Evolutionary conservation across 2,329 filamentous ascomycete species (phyloP).

Genomic region (Reticulascus tulasneorum): DNA sequence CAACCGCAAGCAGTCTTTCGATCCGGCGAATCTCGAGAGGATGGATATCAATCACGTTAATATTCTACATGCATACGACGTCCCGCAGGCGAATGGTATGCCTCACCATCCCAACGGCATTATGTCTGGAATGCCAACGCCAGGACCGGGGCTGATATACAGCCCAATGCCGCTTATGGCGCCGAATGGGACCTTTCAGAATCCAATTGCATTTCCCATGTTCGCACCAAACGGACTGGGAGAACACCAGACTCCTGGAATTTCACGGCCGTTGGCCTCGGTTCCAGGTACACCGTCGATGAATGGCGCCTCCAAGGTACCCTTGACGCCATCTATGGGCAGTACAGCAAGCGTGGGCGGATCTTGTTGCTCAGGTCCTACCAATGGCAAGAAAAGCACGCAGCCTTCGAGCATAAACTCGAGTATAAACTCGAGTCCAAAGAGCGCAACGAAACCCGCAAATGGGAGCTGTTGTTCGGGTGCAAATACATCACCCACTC

Average conservation of each 20-base stretch:
- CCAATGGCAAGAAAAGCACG: conserved; percentile 8
- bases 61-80: conserved; percentile 32
- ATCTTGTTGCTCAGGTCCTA: conserved; percentile 18
- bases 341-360: conserved; percentile 4
- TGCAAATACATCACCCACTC: too few relatives aligned
- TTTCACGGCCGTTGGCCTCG: too few relatives aligned
- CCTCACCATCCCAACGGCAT: conserved; percentile 18
- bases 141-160: conserved; percentile 10
- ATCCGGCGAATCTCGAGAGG: conserved; percentile 42
- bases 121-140: conserved; percentile 15
- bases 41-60: conserved; percentile 53
- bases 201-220: conserved; percentile 12
- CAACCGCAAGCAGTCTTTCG: conserved; percentile 46
- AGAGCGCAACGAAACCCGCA: conserved; percentile 13
- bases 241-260: too few relatives aligned
- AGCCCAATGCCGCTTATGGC: conserved; percentile 11
- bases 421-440: conserved; percentile 12
- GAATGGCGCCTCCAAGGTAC: conserved; percentile 2
- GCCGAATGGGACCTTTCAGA: conserved; percentile 11
- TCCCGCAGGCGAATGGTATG: conserved; percentile 8
- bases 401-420: conserved; percentile 10
- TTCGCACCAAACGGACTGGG: conserved; percentile 3
- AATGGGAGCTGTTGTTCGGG: conserved; percentile 33
- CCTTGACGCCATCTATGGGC: not conserved
- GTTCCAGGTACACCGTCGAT: too few relatives aligned